Percentiles rank a stretch among this genome's conserved stretches.
Evolutionary conservation across 495 filamentous ascomycete genomes (phyloP).

Genomic region (Penicillium mononematosum): DNA sequence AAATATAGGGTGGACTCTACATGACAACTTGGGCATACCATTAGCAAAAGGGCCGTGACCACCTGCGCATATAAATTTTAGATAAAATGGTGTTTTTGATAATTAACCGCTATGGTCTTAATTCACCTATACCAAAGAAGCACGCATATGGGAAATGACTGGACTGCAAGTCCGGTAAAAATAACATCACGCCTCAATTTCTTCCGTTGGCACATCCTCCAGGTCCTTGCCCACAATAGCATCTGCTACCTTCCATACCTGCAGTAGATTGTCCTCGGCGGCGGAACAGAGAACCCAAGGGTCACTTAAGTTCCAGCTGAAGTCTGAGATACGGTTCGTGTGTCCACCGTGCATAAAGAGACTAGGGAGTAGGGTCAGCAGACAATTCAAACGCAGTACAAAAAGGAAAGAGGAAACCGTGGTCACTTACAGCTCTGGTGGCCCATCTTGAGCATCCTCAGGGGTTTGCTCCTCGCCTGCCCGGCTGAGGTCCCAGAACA

Average conservation of each 20-base stretch:
- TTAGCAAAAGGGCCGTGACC: not conserved
- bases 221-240: constrained; percentile 81
- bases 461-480: constrained; percentile 92
- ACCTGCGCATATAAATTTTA: not conserved
- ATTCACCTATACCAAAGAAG: constrained; percentile 17
- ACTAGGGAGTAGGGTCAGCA: constrained; percentile 39
- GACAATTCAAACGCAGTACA: constrained; percentile 16
- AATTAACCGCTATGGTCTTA: constrained; percentile 13
- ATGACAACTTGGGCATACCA: not conserved
- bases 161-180: not conserved
- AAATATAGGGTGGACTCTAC: not conserved
- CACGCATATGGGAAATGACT: constrained; percentile 5
- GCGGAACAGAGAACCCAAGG: constrained; percentile 94
- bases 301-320: constrained; percentile 95
- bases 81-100: constrained; percentile 7
- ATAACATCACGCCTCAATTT: constrained; percentile 60
- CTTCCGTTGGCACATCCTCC: constrained; percentile 74
- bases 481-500: constrained; percentile 92
- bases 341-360: constrained; percentile 99
- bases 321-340: constrained; percentile 93
- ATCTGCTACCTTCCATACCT: constrained; percentile 94
- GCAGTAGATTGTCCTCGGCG: constrained; percentile 94
- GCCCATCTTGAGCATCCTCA: constrained; percentile 95
- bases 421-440: constrained; percentile 80
- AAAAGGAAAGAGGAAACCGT: constrained; percentile 1